Conservation (phyloP, 2,329 filamentous ascomycete species). For the Fusarium mangiferae region DNA sequence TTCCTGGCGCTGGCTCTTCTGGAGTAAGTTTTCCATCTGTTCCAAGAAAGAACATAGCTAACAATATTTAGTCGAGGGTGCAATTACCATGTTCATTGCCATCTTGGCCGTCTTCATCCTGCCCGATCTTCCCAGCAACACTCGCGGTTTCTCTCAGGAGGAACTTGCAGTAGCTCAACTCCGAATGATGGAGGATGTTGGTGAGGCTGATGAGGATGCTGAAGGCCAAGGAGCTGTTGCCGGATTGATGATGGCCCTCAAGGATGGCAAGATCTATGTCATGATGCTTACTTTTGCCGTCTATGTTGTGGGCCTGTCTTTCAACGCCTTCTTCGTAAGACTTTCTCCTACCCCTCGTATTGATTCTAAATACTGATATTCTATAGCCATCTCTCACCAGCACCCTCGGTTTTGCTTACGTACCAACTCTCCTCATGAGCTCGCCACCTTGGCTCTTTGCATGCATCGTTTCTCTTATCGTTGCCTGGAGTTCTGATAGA, state of each 20-base stretch:
- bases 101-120: slow-evolving; percentile 59
- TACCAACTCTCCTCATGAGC: slow-evolving; percentile 65
- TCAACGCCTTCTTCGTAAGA: slow-evolving; percentile 65
- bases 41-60: background rate
- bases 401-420: slow-evolving; percentile 64
- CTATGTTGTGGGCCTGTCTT: slow-evolving; percentile 67
- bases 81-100: slow-evolving; percentile 61
- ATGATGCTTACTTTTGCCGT: slow-evolving; percentile 72
- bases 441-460: slow-evolving; percentile 69
- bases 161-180: slow-evolving; percentile 66
- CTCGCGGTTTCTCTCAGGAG: slow-evolving; percentile 67
- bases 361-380: background rate
- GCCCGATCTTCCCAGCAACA: slow-evolving; percentile 66
- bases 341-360: accelerated
- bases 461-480: slow-evolving; percentile 63
- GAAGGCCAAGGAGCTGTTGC: slow-evolving; percentile 60
- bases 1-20: slow-evolving; percentile 72
- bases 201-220: slow-evolving; percentile 64
- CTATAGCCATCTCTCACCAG: slow-evolving; percentile 57
- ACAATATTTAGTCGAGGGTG: slow-evolving; percentile 57
- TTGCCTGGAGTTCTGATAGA: slow-evolving; percentile 66
- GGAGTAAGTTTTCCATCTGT: slow-evolving; percentile 42
- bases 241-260: slow-evolving; percentile 67
- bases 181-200: slow-evolving; percentile 67
- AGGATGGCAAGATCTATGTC: slow-evolving; percentile 71